A percentile compares a stretch with the other conserved stretches of the same genome.
Conservation (phyloP, 2,329 filamentous ascomycete genomes). For the Chaetomium olivaceum region DNA sequence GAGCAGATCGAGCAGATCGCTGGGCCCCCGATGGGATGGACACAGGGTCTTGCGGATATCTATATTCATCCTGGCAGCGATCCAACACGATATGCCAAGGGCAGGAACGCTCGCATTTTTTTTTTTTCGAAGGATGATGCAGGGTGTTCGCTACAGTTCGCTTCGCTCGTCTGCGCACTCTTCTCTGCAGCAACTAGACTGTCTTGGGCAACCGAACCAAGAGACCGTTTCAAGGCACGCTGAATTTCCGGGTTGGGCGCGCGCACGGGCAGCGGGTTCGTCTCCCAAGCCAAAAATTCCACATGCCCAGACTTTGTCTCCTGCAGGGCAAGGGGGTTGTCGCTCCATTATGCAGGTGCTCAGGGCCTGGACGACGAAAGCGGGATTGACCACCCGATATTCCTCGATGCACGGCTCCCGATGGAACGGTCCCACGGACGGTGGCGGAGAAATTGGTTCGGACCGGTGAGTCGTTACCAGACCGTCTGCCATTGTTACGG, state of each 20-base stretch:
- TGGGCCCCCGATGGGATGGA: not conserved
- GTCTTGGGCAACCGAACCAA: not conserved
- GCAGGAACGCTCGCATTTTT: not conserved
- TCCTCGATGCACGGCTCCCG: not conserved
- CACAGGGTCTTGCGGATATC: not conserved
- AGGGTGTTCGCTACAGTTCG: not conserved
- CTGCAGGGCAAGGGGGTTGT: not conserved
- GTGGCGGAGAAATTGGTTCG: not conserved
- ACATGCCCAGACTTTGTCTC: not conserved
- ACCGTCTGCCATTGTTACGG: not conserved
- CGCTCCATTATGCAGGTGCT: not conserved
- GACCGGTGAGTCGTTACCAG: not conserved
- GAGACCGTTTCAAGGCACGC: not conserved
- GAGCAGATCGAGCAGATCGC: slow-evolving; percentile 1
- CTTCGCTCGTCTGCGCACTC: not conserved
- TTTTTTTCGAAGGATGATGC: not conserved
- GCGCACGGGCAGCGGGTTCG: not conserved
- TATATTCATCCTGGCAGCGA: not conserved
- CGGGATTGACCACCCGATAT: not conserved
- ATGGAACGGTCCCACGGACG: not conserved
- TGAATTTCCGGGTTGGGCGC: not conserved
- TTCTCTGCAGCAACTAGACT: not conserved
- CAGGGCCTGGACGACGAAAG: not conserved
- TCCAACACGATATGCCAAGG: not conserved
- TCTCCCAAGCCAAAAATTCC: not conserved